Conservation (phyloP, 2,329 filamentous ascomycete species). For the Fusarium hainanense region DNA sequence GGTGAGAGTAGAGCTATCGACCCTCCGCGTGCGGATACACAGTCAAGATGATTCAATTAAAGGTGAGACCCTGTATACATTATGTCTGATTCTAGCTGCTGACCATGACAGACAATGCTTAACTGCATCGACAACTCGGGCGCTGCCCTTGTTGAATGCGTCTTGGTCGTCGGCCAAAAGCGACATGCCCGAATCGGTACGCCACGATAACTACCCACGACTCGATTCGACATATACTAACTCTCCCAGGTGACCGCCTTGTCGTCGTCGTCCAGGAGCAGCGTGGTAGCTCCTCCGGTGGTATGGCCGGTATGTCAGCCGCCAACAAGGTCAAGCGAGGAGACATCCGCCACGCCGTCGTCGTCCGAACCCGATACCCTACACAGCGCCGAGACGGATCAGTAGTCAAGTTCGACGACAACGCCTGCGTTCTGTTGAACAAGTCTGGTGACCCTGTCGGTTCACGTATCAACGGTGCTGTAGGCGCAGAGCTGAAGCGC, state of each 20-base stretch:
- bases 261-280: constrained; percentile 98
- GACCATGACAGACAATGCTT: constrained; percentile 79
- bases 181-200: constrained; percentile 87
- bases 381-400: constrained; percentile 88
- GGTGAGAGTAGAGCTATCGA: constrained; percentile 41
- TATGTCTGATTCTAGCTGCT: background rate
- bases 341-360: constrained; percentile 94
- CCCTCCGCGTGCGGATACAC: constrained; percentile 31
- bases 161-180: constrained; percentile 92
- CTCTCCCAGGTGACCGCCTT: constrained; percentile 85
- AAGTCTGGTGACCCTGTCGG: constrained; percentile 97
- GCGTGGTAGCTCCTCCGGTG: constrained; percentile 78
- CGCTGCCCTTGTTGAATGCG: constrained; percentile 96
- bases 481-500: constrained; percentile 87
- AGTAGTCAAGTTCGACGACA: constrained; percentile 94
- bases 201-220: constrained; percentile 39
- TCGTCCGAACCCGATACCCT: constrained; percentile 92
- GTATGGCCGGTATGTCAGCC: constrained; percentile 76
- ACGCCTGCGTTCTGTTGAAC: constrained; percentile 96
- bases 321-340: constrained; percentile 95
- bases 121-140: constrained; percentile 99
- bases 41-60: constrained; percentile 88
- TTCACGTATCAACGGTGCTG: constrained; percentile 89
- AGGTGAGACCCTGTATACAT: constrained; percentile 60
- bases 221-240: constrained; percentile 2